Evolutionary conservation across 129 eudicot species (phyloP).

Genomic region (Artemisia argyi): DNA sequence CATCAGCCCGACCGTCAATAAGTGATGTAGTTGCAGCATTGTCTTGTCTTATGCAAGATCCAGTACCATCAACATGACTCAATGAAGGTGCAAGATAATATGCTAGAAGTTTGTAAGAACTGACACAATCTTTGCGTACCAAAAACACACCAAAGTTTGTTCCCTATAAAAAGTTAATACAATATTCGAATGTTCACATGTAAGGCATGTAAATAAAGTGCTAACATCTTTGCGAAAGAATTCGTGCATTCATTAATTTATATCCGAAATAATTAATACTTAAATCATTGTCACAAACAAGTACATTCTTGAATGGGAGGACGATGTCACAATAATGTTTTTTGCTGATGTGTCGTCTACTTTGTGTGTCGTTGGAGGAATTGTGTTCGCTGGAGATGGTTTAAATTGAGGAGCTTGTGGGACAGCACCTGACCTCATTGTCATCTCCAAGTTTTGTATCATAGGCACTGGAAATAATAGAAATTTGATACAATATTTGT

Average conservation of each 20-base stretch:
- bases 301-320: background rate
- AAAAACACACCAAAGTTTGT: background rate
- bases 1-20: constrained; percentile 57
- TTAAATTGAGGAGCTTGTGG: constrained; percentile 93
- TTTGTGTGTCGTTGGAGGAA: constrained; percentile 23
- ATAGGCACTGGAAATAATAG: constrained; percentile 71
- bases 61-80: constrained; percentile 26
- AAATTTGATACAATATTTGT: background rate
- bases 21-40: constrained; percentile 82
- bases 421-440: constrained; percentile 75
- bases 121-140: background rate
- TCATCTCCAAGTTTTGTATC: constrained; percentile 84
- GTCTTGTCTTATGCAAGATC: constrained; percentile 38
- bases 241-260: background rate
- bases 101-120: background rate
- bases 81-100: background rate
- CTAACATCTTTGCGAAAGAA: background rate
- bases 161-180: background rate
- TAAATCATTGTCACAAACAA: too few relatives aligned
- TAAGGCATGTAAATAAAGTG: too few relatives aligned
- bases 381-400: constrained; percentile 38
- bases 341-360: constrained; percentile 16
- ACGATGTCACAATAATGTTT: background rate
- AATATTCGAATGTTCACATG: background rate
- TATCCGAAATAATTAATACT: too few relatives aligned